Evolutionary conservation across 441 rosid species (phyloP).

Genomic region (Brassica hybrid): DNA sequence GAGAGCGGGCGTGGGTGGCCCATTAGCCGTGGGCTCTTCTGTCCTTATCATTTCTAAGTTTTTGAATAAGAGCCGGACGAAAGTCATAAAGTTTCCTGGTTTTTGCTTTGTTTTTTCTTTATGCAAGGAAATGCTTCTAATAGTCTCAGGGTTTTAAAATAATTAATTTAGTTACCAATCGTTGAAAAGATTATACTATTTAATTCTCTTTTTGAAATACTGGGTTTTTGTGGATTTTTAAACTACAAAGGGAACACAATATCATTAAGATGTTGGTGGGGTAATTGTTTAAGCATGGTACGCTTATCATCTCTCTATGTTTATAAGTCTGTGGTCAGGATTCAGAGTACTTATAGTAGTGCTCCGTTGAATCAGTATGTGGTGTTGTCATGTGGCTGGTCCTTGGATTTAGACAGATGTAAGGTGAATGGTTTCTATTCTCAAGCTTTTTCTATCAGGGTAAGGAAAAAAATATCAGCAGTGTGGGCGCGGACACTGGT

Average conservation of each 20-base stretch:
- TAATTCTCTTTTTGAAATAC: too few species aligned
- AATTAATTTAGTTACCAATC: neutral
- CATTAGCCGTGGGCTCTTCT: too few species aligned
- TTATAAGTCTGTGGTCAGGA: neutral
- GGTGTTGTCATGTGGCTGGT: neutral
- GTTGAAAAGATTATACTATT: neutral
- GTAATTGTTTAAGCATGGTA: too few species aligned
- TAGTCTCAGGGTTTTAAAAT: neutral
- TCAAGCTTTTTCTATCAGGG: neutral
- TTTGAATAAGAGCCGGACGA: neutral
- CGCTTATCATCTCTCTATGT: too few species aligned
- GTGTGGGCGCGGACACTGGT: neutral
- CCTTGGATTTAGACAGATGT: neutral
- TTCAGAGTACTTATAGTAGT: neutral
- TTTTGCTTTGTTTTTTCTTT: neutral
- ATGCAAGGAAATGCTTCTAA: neutral
- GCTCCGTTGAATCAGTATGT: too few species aligned
- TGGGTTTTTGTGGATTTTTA: too few species aligned
- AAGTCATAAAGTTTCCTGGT: neutral
- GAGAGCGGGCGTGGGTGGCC: too few species aligned
- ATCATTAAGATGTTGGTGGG: too few species aligned
- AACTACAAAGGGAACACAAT: too few species aligned
- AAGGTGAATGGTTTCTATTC: neutral
- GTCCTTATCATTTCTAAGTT: neutral
- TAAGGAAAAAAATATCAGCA: neutral